Conservation (phyloP, 1,139 yeast genomes). For the Kurtzmaniella quercitrusa region DNA sequence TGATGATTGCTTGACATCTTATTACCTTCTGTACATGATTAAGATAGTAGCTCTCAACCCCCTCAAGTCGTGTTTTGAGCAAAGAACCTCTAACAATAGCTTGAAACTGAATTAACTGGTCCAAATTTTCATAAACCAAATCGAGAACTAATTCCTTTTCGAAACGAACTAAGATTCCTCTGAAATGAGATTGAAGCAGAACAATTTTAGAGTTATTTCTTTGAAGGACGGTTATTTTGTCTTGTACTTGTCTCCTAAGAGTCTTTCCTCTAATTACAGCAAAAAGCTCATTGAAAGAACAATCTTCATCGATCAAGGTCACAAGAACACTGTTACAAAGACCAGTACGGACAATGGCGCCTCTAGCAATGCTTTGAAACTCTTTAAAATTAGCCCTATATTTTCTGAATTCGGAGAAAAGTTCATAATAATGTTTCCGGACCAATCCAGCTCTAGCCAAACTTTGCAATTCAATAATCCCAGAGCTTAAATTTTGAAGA, state of each 20-base stretch:
- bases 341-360: slow-evolving; percentile 43
- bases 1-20: slow-evolving; percentile 68
- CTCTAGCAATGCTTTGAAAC: slow-evolving; percentile 52
- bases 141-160: slow-evolving; percentile 46
- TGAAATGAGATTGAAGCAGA: slow-evolving; percentile 33
- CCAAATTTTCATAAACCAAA: slow-evolving; percentile 46
- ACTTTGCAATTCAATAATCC: slow-evolving; percentile 28
- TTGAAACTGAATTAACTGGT: slow-evolving; percentile 43
- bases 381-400: slow-evolving; percentile 19
- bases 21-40: slow-evolving; percentile 55
- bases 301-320: slow-evolving; percentile 37
- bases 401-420: slow-evolving; percentile 15
- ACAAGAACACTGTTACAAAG: slow-evolving; percentile 43
- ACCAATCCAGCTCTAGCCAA: slow-evolving; percentile 26
- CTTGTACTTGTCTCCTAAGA: slow-evolving; percentile 25
- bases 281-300: slow-evolving; percentile 31
- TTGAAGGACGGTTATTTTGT: slow-evolving; percentile 19
- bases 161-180: slow-evolving; percentile 51
- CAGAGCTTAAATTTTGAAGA: slow-evolving; percentile 11
- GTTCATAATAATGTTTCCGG: slow-evolving; percentile 18
- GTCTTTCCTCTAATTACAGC: slow-evolving; percentile 45
- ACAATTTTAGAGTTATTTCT: slow-evolving; percentile 16
- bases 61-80: slow-evolving; percentile 30
- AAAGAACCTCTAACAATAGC: slow-evolving; percentile 44
- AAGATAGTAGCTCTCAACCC: slow-evolving; percentile 50